A percentile compares a stretch with the other conserved stretches of the same genome.
Evolutionary conservation across 768 basidiomycete genomes (phyloP).

Genomic region (Exidia glandulosa): DNA sequence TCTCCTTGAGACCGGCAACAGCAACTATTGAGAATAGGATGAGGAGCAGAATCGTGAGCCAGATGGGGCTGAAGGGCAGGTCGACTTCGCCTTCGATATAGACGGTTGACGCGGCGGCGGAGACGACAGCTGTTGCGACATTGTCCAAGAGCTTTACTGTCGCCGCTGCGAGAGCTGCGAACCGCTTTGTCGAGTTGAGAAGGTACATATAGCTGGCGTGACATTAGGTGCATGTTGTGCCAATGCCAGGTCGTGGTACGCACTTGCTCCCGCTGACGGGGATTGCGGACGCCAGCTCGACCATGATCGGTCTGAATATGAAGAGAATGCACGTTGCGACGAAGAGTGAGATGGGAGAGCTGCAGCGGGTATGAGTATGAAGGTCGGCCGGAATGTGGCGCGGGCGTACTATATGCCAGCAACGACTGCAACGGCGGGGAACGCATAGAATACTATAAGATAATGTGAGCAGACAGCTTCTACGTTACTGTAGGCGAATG

Average conservation of each 20-base stretch:
- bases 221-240: not conserved
- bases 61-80: conserved; percentile 44
- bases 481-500: not conserved
- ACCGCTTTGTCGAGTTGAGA: conserved; percentile 48
- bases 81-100: conserved; percentile 56
- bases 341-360: conserved; percentile 60
- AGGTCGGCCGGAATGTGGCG: not conserved
- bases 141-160: conserved; percentile 62
- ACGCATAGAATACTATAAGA: conserved; percentile 44
- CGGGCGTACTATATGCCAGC: conserved; percentile 49
- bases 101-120: conserved; percentile 58
- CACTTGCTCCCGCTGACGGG: conserved; percentile 63
- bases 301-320: conserved; percentile 66
- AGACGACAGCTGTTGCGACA: conserved; percentile 56
- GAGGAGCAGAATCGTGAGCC: conserved; percentile 44
- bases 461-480: not conserved
- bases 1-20: conserved; percentile 50
- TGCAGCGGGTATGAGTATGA: conserved; percentile 12
- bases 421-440: conserved; percentile 53
- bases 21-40: conserved; percentile 42
- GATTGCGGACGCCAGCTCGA: conserved; percentile 57
- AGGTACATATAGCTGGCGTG: conserved; percentile 2
- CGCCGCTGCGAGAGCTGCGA: conserved; percentile 50
- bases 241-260: conserved; percentile 29
- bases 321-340: conserved; percentile 51